Evolutionary conservation across 2,329 filamentous ascomycete species (phyloP), one percentile per base, ranked within the genome.

Genomic region (Lecanicillium sp.): DNA sequence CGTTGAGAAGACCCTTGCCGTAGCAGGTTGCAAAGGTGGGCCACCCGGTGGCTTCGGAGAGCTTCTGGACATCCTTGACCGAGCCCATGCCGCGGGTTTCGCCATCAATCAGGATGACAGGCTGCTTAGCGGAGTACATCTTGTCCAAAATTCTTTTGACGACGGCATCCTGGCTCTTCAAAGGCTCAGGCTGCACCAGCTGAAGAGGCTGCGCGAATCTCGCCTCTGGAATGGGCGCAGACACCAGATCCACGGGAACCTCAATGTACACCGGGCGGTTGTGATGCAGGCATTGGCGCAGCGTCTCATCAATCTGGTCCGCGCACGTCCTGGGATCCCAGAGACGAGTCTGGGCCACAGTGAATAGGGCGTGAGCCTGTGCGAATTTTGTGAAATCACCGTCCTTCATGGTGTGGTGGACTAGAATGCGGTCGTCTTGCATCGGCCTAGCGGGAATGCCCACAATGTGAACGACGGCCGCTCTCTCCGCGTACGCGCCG

Each of bases 371-470:
- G 25, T 62, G 57, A 65, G 77, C 71, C 33, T 68, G 57, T 7
- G 64, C 57, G 50, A 77, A 76, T n/a, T 65, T 57, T 15, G 62
- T 53, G 40, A 68, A 77, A 22, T 77, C 66, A 9, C 70, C 71
- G 45, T 77, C 72, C n/a, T 67, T 65, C 45, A 77, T 63, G 0
- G 72, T 74, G 42, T 77, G 74, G 40, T 78, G 74, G 15, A 77
- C 56, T 35, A 65, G 44, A 10, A 58, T 50, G 4, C 68, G 59
- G 3, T 55, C 49, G 9, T 65, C 59, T 43, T 75, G 71, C 4
- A 62, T 57, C 7, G 49, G 44, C 3, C 66, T 59, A 3, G 58
- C 55, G 8, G 74, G 71, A 1, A 68, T 69, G 3, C 75, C 75
- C 15, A 78, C 73, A 30, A 79, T 69, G 46, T 79, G 74, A 10